phyloP scores from a whole-genome alignment of 2,329 filamentous ascomycete genomes.

The Pyrenophora graminea region DNA sequence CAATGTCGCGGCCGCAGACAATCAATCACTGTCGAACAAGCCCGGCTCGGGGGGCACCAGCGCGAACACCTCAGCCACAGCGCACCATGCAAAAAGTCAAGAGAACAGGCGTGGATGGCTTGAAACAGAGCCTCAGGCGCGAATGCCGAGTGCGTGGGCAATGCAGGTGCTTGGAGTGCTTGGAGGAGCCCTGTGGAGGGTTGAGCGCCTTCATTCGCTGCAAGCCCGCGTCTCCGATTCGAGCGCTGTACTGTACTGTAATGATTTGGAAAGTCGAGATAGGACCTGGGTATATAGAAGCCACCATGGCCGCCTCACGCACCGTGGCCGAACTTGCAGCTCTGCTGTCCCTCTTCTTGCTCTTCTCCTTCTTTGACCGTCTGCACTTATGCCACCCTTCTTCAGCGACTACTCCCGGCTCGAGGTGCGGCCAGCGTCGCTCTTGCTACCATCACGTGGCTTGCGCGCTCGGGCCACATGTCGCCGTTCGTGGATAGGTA shows the following conservation, averaged over 20 bases:
- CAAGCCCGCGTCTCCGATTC: constrained; percentile 28
- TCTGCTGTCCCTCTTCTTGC: no score
- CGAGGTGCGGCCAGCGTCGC: not conserved
- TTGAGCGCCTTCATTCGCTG: constrained; percentile 27
- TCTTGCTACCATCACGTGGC: constrained; percentile 5
- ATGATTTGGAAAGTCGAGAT: not conserved
- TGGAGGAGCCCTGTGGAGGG: constrained; percentile 9
- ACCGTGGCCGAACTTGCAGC: no score
- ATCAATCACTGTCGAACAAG: constrained; percentile 1
- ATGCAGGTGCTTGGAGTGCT: constrained; percentile 9
- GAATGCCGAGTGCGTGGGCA: not conserved
- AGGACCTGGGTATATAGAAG: not conserved
- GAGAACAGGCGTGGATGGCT: constrained; percentile 5
- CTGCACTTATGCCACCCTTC: not conserved
- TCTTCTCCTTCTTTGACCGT: no score
- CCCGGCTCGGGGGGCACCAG: constrained; percentile 11
- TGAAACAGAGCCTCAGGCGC: constrained; percentile 1
- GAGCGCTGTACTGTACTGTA: constrained; percentile 8
- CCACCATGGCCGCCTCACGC: not conserved
- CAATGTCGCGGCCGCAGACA: constrained; percentile 14
- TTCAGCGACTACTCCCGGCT: not conserved
- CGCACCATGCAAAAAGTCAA: not conserved
- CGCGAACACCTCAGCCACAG: not conserved
- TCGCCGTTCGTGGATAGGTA: constrained; percentile 9
- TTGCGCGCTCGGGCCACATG: constrained; percentile 6